Evolutionary conservation across 345 rosid genomes (phyloP).

Genomic region (Durio zibethinus): DNA sequence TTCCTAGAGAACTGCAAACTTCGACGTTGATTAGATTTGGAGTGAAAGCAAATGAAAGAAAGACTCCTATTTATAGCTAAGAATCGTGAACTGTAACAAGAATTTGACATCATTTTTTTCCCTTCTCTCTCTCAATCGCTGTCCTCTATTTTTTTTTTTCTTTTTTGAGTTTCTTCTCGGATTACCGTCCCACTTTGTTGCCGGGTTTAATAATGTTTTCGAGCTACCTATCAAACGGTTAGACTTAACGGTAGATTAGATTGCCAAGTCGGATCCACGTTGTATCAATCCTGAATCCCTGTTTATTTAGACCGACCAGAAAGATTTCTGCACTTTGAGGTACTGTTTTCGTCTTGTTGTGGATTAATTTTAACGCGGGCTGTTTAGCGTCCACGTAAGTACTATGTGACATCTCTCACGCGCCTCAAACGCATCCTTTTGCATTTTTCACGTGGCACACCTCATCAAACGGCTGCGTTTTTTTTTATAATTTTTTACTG

Average conservation of each 20-base stretch:
- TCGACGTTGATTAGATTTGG: slow-evolving; percentile 8
- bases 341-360: background rate
- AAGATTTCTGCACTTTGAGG: background rate
- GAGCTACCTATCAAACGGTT: background rate
- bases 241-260: slow-evolving; percentile 11
- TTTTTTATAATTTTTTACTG: background rate
- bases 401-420: background rate
- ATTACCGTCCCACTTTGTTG: background rate
- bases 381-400: slow-evolving; percentile 4
- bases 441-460: background rate
- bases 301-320: background rate
- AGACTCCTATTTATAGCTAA: slow-evolving; percentile 49
- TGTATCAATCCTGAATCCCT: slow-evolving; percentile 1
- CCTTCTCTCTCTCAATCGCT: background rate
- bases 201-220: background rate
- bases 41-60: slow-evolving; percentile 23
- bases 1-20: background rate
- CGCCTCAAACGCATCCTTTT: background rate
- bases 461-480: background rate
- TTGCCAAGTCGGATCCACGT: slow-evolving; percentile 41
- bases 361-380: background rate
- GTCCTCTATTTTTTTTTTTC: background rate
- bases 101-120: slow-evolving; percentile 39
- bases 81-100: slow-evolving; percentile 27
- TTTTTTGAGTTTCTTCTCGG: background rate